Evolutionary conservation across 2,329 filamentous ascomycete genomes (phyloP).

Genomic region (Venturiaceae sp.): DNA sequence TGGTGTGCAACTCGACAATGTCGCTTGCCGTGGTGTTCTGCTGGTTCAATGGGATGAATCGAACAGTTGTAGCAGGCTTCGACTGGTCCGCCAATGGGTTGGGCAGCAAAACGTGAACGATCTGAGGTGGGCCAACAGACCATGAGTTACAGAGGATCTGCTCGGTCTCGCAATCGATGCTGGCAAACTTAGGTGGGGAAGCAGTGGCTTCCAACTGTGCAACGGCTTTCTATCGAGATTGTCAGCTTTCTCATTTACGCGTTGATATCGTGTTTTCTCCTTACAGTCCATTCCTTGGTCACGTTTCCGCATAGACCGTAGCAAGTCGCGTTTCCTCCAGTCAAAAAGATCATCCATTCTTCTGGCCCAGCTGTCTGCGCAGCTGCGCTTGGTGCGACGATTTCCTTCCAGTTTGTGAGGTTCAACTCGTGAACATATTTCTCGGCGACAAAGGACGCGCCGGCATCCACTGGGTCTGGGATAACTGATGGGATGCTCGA

Average conservation of each 20-base stretch:
- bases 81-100: conserved; percentile 51
- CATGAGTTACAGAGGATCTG: conserved; percentile 66
- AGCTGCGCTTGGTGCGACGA: conserved; percentile 52
- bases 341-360: conserved; percentile 68
- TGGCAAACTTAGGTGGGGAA: conserved; percentile 55
- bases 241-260: conserved; percentile 9
- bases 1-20: conserved; percentile 50
- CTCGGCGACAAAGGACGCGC: conserved; percentile 41
- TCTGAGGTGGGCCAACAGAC: conserved; percentile 52
- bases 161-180: conserved; percentile 66
- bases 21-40: conserved; percentile 57
- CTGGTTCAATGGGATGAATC: conserved; percentile 57
- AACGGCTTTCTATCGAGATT: conserved; percentile 45
- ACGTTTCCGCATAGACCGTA: conserved; percentile 56
- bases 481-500: conserved; percentile 43
- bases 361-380: conserved; percentile 50
- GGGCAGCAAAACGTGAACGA: conserved; percentile 57
- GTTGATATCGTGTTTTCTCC: conserved; percentile 12
- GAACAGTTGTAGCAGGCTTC: conserved; percentile 54
- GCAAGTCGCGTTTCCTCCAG: conserved; percentile 71
- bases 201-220: conserved; percentile 51
- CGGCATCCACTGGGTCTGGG: conserved; percentile 35
- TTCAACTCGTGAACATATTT: conserved; percentile 49
- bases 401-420: conserved; percentile 61
- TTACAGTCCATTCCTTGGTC: conserved; percentile 50